These are phyloP conservation scores for Chalara sp. DNA, from an alignment of 2,329 filamentous ascomycete species.

Conservation along the genomic window DNA sequence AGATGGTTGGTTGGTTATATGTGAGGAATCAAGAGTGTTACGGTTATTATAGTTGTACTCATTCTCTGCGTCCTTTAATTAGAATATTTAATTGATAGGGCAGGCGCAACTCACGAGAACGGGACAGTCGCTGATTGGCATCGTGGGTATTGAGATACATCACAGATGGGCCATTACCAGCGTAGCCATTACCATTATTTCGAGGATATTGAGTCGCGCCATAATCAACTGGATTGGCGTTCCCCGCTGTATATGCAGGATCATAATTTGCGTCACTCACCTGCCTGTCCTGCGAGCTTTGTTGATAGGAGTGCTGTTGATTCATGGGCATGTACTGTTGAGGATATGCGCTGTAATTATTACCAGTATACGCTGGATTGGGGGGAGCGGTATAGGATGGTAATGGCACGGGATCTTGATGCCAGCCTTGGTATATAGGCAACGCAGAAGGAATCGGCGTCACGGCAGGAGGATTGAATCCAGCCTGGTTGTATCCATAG, in stretches of 20 bases:
- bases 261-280: constrained; percentile 63
- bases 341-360: constrained; percentile 9
- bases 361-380: constrained; percentile 10
- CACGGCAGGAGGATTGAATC: constrained; percentile 19
- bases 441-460: constrained; percentile 21
- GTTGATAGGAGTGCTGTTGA: constrained; percentile 16
- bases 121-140: constrained; percentile 3
- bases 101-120: too few species aligned
- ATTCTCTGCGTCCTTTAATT: too few species aligned
- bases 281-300: constrained; percentile 36
- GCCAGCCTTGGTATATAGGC: constrained; percentile 26
- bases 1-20: too few species aligned
- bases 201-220: constrained; percentile 23
- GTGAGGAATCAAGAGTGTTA: too few species aligned
- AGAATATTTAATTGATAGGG: too few species aligned
- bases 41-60: too few species aligned
- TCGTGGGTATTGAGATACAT: constrained; percentile 14
- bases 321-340: constrained; percentile 14
- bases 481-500: constrained; percentile 22
- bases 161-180: constrained; percentile 17
- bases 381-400: constrained; percentile 16
- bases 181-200: constrained; percentile 17
- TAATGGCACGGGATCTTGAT: constrained; percentile 20
- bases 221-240: constrained; percentile 10
- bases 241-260: constrained; percentile 30